Conservation (phyloP, 129 eudicot species). For the Tanacetum coccineum region DNA sequence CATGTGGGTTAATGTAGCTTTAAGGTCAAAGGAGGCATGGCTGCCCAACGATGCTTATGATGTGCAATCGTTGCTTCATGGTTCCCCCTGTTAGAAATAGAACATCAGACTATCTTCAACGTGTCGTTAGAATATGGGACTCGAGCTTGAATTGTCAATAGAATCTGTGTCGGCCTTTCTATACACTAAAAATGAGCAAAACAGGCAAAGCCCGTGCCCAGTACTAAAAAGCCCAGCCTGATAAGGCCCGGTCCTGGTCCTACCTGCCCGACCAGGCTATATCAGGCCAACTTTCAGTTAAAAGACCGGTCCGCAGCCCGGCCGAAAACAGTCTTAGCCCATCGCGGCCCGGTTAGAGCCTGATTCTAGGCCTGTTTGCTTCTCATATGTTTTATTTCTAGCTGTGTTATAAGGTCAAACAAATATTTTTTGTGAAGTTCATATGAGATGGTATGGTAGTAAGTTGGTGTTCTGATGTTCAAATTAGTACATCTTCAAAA, state of each 20-base stretch:
- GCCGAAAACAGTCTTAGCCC: neutral
- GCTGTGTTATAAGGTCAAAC: too few relatives aligned
- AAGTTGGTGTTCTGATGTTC: too few relatives aligned
- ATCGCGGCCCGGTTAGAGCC: neutral
- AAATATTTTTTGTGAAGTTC: too few relatives aligned
- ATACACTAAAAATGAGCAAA: neutral
- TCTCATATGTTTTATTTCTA: too few relatives aligned
- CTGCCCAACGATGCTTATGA: neutral
- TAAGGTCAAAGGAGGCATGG: neutral
- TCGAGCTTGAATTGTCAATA: neutral
- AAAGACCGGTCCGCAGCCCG: neutral
- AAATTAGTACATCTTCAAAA: too few relatives aligned
- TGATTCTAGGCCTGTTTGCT: too few relatives aligned
- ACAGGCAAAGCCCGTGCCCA: neutral
- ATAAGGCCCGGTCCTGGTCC: neutral
- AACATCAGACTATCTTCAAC: neutral
- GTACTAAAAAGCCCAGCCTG: neutral
- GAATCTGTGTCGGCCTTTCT: neutral
- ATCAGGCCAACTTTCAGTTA: neutral
- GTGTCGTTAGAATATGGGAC: constrained; percentile 1
- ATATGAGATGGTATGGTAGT: too few relatives aligned
- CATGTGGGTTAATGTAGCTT: neutral
- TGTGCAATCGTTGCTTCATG: too few relatives aligned
- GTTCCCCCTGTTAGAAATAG: too few relatives aligned
- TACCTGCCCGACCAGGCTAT: neutral